Base-by-base conservation (phyloP, 768 basidiomycete species). In the Sporobolomyces pararoseus region DNA sequence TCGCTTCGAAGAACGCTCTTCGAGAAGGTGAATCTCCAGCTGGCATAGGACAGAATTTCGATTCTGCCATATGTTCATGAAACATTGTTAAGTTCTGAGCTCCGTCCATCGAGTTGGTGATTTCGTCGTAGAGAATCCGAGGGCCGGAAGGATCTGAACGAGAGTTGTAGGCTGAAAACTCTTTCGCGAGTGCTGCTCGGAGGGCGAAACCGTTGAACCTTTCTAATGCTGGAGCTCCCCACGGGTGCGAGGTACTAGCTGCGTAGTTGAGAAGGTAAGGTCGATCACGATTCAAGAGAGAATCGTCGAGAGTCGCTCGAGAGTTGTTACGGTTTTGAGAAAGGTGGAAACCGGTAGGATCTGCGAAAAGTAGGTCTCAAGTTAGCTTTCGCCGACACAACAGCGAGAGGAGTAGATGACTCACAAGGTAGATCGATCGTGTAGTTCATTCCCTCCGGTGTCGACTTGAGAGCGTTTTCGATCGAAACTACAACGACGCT, bases 231-330 rank as follows among this genome's bases (percentile, higher is more conserved):
- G 66, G 44, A 10, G 50, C 50, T 4, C 66, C 66, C 66, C 66
- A 67, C 7, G 66, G 66, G 32, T 67, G 66, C 13, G 51, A 32
- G 2, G 66, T 59, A 2, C 50, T 39, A 3, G 59, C 66, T 27
- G 66, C 66, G 59, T 67, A 67, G 66, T 67, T 59, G 46, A 66
- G 31, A 50, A 67, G 60, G 42, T 53, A 67, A 29, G 59, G 66
- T 27, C 66, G 58, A 7, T 53, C 39, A 44, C 44, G 50, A 27
- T 4, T 29, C 27, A 67, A 59, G 39, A 61, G 59, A 12, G 23
- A 1, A 10, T 29, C 27, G 50, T n/a, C 17, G 50, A 50, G 49
- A 14, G 25, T 51, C n/a, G 58, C 17, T 2, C 58, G 58, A 47
- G 59, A 27, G 44, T 67, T 55, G 53, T 46, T 49, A 6, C 32